Percentiles rank a stretch among this genome's conserved stretches.
Conservation (phyloP, 805 yeast genomes). For the Yamadazyma olivae region DNA sequence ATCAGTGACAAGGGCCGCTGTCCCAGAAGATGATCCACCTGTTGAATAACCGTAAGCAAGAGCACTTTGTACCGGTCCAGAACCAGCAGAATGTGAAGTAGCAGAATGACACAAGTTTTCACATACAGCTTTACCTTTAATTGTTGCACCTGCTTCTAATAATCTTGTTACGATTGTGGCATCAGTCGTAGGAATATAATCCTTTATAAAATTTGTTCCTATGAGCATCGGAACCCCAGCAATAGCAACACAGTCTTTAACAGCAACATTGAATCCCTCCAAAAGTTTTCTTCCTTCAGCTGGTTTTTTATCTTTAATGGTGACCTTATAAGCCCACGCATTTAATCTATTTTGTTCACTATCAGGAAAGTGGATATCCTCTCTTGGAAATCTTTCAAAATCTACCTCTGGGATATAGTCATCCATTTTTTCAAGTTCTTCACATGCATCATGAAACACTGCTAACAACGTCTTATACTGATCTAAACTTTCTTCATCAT, state of each 20-base stretch:
- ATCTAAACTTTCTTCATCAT: slow-evolving; percentile 17
- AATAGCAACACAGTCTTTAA: slow-evolving; percentile 32
- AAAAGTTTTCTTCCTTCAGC: slow-evolving; percentile 14
- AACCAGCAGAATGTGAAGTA: slow-evolving; percentile 29
- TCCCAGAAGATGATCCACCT: slow-evolving; percentile 13
- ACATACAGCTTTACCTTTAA: slow-evolving; percentile 33
- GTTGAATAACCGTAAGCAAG: slow-evolving; percentile 9
- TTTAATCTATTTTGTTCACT: slow-evolving; percentile 21
- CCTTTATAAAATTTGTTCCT: slow-evolving; percentile 31
- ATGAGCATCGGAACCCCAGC: slow-evolving; percentile 33
- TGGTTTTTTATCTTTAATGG: slow-evolving; percentile 21
- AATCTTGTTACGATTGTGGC: slow-evolving; percentile 34
- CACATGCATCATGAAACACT: slow-evolving; percentile 24
- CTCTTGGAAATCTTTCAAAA: slow-evolving; percentile 28
- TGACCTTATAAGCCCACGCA: slow-evolving; percentile 30
- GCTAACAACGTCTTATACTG: slow-evolving; percentile 22
- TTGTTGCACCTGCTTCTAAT: slow-evolving; percentile 30
- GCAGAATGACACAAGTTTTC: slow-evolving; percentile 34
- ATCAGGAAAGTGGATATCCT: slow-evolving; percentile 19
- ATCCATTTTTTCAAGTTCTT: slow-evolving; percentile 20
- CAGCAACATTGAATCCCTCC: slow-evolving; percentile 24
- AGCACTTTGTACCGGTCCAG: slow-evolving; percentile 14
- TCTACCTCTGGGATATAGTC: slow-evolving; percentile 28
- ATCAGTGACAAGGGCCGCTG: slow-evolving; percentile 11
- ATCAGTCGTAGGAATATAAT: slow-evolving; percentile 30